Evolutionary conservation across 2,329 filamentous ascomycete genomes (phyloP), one percentile per base, ranked within the genome.

Genomic region (Dissoconium aciculare): DNA sequence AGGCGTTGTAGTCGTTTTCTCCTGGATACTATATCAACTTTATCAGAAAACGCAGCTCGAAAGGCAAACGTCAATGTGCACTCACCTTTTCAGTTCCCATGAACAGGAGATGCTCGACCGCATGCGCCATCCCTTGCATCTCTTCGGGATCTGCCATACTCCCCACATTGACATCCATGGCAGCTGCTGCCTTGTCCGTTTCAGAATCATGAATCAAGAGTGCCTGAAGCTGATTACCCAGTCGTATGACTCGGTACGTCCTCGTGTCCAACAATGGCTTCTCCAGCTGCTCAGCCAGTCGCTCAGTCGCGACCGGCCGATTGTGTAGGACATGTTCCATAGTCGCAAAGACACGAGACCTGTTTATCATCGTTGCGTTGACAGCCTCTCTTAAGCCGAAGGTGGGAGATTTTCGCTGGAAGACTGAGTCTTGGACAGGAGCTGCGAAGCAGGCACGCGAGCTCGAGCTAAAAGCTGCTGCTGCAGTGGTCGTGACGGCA

Each of bases 1-100:
- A 98, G 52, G 87, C 78, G 49, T 82, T 83, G 63, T 98, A 98
- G 42, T 80, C 87, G 56, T 98, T 95, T 59, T 94, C 87, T 52
- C 77, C 71, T 1, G 89, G 89, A 50, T 89, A 98, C 71, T 78
- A 49, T 37, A 26, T 28, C 15, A 31, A 17, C 29, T n/a, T n/a
- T n/a, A n/a, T n/a, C n/a, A n/a, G n/a, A n/a, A n/a, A n/a, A n/a
- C n/a, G n/a, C n/a, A n/a, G n/a, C n/a, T n/a, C n/a, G n/a, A n/a
- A n/a, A n/a, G n/a, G n/a, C n/a, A n/a, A n/a, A n/a, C n/a, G n/a
- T n/a, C n/a, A n/a, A n/a, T n/a, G n/a, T n/a, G 36, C 21, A 17
- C 40, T 40, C 54, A 76, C 74, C 66, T 95, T 98, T 57, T 93
- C 78, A 5, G 89, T 98, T 29, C 89, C 89, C 89, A 98, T 95